Evolutionary conservation across 225 moss, liverwort and hornwort genomes (phyloP).

Genomic region (Sphagnum tenellum): DNA sequence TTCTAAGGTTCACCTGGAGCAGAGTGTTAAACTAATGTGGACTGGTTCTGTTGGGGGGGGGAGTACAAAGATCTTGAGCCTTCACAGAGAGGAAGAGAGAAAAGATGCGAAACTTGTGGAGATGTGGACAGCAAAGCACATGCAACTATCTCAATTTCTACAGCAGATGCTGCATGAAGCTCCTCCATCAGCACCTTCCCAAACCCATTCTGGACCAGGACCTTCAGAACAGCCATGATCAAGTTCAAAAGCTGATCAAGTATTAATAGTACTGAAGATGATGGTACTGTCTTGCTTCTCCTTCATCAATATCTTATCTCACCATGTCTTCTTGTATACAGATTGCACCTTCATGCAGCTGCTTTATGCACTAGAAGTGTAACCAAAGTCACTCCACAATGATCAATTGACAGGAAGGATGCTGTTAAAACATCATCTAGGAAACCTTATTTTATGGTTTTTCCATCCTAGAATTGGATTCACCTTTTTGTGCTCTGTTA

Average conservation of each 20-base stretch:
- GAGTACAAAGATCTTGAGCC: slow-evolving; percentile 6
- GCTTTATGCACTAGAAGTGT: slow-evolving; percentile 8
- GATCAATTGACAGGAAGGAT: background rate
- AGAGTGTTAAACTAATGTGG: too few species aligned
- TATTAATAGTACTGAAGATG: background rate
- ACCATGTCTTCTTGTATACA: background rate
- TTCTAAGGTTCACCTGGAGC: too few species aligned
- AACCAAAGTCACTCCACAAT: slow-evolving; percentile 5
- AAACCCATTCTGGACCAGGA: slow-evolving; percentile 6
- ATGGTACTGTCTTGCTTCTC: slow-evolving; percentile 1
- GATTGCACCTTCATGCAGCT: background rate
- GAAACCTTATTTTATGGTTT: background rate
- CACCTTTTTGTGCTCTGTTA: background rate
- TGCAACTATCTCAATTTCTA: slow-evolving; percentile 4
- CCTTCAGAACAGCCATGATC: slow-evolving; percentile 5
- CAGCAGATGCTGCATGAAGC: slow-evolving; percentile 4
- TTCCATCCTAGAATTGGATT: background rate
- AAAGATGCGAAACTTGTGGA: slow-evolving; percentile 10
- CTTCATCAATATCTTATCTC: background rate
- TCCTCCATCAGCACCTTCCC: slow-evolving; percentile 1
- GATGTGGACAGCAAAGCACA: slow-evolving; percentile 9
- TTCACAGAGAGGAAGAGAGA: slow-evolving; percentile 12
- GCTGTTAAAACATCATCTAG: background rate
- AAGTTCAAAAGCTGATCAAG: background rate
- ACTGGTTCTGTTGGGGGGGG: too few species aligned